Base-by-base conservation (phyloP, 2,329 filamentous ascomycete species). In the Ophiostoma populinum region DNA sequence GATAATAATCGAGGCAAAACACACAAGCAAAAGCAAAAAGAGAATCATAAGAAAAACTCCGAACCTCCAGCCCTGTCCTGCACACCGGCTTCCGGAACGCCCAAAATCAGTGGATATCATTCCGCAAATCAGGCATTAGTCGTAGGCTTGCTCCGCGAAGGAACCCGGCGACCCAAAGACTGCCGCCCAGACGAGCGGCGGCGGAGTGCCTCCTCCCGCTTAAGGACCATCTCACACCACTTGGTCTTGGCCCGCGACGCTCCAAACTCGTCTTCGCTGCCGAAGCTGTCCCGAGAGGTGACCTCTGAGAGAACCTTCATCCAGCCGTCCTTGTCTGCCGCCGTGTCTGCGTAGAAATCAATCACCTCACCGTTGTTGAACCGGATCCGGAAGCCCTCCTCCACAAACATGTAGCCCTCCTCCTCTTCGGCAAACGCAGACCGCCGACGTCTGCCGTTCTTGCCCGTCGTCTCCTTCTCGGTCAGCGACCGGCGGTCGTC, bases 321-420 rank as follows among this genome's bases (percentile, higher is more conserved):
- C 90, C 90, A 98, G 36, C 75, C 79, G 30, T 93, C 82, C 59
- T 95, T 98, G 51, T 90, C 79, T 25, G 71, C 71, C 2, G 76
- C 70, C 21, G 74, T 86, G 55, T 95, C 87, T 50, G 87, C 90
- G 51, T 98, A 95, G 54, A 95, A 95, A 62, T 95, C 87, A 51
- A 98, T 98, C 43, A 93, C 75, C 58, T 98, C 90, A 42, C 90
- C 90, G 50, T 98, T 98, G 53, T 82, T 92, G 58, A 98, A 98
- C 39, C 87, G 83, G 53, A 98, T 92, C 26, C 90, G 82, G 76
- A 98, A 98, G 3, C 90, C 90, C 54, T 98, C 90, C 55, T 98
- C 90, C 35, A 98, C 87, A 54, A 98, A 98, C 80, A 94, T 93
- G 63, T 98, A 98, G 27, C 90, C 90, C 53, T 98, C 90, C 57